Evolutionary conservation across 257 asterid genomes (phyloP).

Genomic region (Perilla frutescens): DNA sequence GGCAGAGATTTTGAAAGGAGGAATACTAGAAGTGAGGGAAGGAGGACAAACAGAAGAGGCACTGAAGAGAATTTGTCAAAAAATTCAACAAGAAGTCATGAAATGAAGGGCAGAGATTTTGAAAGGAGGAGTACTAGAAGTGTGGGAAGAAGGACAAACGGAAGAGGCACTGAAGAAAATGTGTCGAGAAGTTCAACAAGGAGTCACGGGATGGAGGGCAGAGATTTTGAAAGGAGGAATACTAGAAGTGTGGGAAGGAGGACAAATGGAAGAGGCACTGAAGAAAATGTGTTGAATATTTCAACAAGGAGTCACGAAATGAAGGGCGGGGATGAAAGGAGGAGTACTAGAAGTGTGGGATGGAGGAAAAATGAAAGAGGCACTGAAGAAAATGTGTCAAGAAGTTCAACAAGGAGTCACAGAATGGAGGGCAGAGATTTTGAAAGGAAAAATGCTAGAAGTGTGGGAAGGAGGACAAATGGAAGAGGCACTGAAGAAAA

Average conservation of each 20-base stretch:
- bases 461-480: constrained; percentile 21
- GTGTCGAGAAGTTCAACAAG: constrained; percentile 39
- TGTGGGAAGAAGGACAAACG: constrained; percentile 26
- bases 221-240: constrained; percentile 18
- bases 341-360: constrained; percentile 1
- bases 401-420: constrained; percentile 38
- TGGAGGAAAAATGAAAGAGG: constrained; percentile 37
- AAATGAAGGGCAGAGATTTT: constrained; percentile 7
- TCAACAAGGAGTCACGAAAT: constrained; percentile 39
- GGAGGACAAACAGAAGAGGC: constrained; percentile 37
- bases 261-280: constrained; percentile 36
- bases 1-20: constrained; percentile 16
- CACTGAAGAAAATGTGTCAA: constrained; percentile 21
- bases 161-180: constrained; percentile 30
- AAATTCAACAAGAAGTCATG: constrained; percentile 41
- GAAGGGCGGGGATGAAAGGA: constrained; percentile 8
- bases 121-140: constrained; percentile 21
- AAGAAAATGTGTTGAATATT: constrained; percentile 28
- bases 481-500: constrained; percentile 37
- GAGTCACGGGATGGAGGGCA: constrained; percentile 9
- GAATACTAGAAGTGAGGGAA: constrained; percentile 17
- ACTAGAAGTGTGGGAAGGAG: constrained; percentile 25
- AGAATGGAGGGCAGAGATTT: constrained; percentile 20
- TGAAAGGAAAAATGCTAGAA: constrained; percentile 17
- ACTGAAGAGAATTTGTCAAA: constrained; percentile 23